Evolutionary conservation across 2,329 filamentous ascomycete genomes (phyloP).

Genomic region (Diaporthe sp.): DNA sequence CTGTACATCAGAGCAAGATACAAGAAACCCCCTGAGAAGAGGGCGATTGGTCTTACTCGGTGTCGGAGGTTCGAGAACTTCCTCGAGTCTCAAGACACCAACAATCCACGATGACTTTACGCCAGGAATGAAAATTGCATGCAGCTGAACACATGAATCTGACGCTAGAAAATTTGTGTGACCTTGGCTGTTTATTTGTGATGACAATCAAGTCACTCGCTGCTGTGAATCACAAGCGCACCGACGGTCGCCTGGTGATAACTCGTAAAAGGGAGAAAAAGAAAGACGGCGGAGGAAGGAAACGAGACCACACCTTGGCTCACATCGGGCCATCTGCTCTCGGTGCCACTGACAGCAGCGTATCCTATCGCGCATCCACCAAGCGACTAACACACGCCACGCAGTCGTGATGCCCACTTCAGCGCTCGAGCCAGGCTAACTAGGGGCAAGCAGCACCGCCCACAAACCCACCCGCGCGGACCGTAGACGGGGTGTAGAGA

Average conservation of each 20-base stretch:
- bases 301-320: background rate
- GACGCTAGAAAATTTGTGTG: background rate
- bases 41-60: background rate
- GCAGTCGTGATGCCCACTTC: background rate
- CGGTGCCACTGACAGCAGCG: background rate
- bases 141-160: background rate
- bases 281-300: background rate
- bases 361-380: background rate
- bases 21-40: background rate
- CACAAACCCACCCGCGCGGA: background rate
- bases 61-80: background rate
- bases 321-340: background rate
- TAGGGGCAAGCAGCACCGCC: background rate
- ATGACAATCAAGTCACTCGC: background rate
- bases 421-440: background rate
- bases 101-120: slow-evolving; percentile 26
- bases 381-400: background rate
- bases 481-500: background rate
- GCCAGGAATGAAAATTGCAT: slow-evolving; percentile 29
- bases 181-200: background rate
- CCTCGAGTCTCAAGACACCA: background rate
- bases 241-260: background rate
- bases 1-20: slow-evolving; percentile 8
- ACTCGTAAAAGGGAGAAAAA: no score
- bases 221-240: background rate